phyloP scores from a whole-genome alignment of 129 eudicot genomes.

The Centrapalus pauciflorus region DNA sequence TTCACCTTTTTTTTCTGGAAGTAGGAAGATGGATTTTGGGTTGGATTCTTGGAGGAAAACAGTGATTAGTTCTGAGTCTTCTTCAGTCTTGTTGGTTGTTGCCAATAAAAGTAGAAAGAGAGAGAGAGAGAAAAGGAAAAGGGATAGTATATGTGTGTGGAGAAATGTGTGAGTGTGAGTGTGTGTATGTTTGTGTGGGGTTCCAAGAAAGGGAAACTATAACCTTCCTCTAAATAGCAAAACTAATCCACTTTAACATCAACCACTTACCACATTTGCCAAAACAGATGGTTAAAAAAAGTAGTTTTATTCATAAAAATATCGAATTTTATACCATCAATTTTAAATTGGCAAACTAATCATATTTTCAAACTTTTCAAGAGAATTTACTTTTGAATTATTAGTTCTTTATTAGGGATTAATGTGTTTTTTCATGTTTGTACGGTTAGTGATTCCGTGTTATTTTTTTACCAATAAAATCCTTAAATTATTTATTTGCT shows the following conservation, averaged over 20 bases:
- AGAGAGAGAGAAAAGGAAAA: constrained; percentile 1
- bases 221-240: constrained; percentile 45
- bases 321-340: too few species aligned
- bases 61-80: constrained; percentile 10
- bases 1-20: constrained; percentile 19
- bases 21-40: constrained; percentile 23
- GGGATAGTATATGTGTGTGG: neutral
- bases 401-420: too few species aligned
- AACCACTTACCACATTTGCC: constrained; percentile 27
- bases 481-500: too few species aligned
- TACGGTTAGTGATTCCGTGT: too few species aligned
- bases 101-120: constrained; percentile 21
- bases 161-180: neutral
- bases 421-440: too few species aligned
- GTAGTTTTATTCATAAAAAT: too few species aligned
- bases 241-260: constrained; percentile 25
- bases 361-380: too few species aligned
- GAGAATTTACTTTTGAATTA: too few species aligned
- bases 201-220: constrained; percentile 38
- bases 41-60: constrained; percentile 13
- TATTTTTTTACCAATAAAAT: too few species aligned
- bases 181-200: constrained; percentile 4
- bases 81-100: too few species aligned
- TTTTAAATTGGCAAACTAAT: too few species aligned
- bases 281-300: too few species aligned